These are phyloP conservation scores for Lumnitzera littorea DNA, from an alignment of 345 rosid genomes.

Conservation along the genomic window DNA sequence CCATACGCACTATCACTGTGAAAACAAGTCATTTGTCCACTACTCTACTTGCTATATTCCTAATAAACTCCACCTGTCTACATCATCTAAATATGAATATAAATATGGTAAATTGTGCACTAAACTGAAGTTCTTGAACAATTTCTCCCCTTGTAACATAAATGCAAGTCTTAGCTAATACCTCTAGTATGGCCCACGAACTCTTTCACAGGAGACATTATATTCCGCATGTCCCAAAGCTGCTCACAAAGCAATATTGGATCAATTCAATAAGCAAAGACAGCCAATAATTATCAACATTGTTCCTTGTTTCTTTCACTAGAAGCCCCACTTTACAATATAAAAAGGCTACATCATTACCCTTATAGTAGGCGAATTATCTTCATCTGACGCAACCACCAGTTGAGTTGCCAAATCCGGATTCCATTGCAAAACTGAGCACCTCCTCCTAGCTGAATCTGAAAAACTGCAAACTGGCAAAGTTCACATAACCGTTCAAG, in stretches of 20 bases:
- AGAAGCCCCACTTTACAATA: background rate
- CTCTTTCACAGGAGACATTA: conserved; percentile 81
- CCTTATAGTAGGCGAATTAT: conserved; percentile 69
- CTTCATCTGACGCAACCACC: conserved; percentile 96
- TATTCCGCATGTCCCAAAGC: conserved; percentile 99
- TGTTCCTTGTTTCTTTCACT: background rate
- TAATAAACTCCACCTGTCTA: too few relatives aligned
- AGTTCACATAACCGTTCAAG: conserved; percentile 10
- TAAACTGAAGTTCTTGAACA: too few relatives aligned
- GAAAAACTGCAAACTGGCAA: conserved; percentile 55
- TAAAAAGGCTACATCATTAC: conserved; percentile 29
- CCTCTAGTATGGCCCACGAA: conserved; percentile 91
- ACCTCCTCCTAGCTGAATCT: conserved; percentile 83
- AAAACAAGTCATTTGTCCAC: too few relatives aligned
- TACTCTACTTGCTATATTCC: too few relatives aligned
- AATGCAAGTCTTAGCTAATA: conserved; percentile 14
- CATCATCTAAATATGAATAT: too few relatives aligned
- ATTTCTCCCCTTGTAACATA: too few relatives aligned
- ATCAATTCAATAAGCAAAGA: conserved; percentile 8
- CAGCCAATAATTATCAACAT: background rate
- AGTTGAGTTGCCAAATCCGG: conserved; percentile 98
- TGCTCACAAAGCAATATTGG: conserved; percentile 20
- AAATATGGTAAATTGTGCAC: too few relatives aligned
- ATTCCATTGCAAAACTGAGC: conserved; percentile 99
- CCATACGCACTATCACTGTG: too few relatives aligned